Conservation (phyloP, 768 basidiomycete genomes). For the Paxillus rubicundulus region DNA sequence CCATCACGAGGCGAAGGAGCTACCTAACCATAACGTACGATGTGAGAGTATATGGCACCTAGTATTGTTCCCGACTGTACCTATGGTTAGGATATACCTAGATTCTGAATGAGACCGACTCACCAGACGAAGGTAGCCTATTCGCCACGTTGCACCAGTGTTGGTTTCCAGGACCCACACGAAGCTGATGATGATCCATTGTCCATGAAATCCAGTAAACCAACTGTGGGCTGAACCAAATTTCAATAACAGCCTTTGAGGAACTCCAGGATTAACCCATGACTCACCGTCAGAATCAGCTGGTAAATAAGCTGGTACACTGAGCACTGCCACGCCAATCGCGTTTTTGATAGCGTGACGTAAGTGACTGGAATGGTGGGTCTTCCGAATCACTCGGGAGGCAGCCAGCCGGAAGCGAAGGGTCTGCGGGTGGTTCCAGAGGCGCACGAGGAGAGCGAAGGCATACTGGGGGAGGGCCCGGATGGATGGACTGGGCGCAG, state of each 20-base stretch:
- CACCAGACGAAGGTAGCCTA: slow-evolving; percentile 44
- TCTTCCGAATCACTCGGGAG: slow-evolving; percentile 8
- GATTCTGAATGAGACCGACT: slow-evolving; percentile 4
- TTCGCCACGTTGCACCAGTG: slow-evolving; percentile 50
- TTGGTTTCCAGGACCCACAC: slow-evolving; percentile 52
- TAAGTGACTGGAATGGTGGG: slow-evolving; percentile 42
- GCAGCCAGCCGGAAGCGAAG: too few species aligned
- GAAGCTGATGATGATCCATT: slow-evolving; percentile 52
- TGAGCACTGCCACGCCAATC: slow-evolving; percentile 40
- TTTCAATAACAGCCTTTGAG: neutral
- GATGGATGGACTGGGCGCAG: neutral
- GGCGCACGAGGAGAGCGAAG: neutral
- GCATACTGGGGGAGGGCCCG: slow-evolving; percentile 1
- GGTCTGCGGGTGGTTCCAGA: too few species aligned
- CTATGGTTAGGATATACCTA: neutral
- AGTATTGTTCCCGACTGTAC: slow-evolving; percentile 32
- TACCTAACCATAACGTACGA: slow-evolving; percentile 19
- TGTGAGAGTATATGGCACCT: slow-evolving; percentile 34
- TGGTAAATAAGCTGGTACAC: slow-evolving; percentile 44
- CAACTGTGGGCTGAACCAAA: slow-evolving; percentile 34
- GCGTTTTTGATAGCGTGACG: slow-evolving; percentile 47
- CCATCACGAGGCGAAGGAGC: neutral
- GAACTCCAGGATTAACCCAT: neutral
- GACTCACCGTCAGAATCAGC: slow-evolving; percentile 31
- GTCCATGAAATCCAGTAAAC: slow-evolving; percentile 39